Base-by-base conservation (phyloP, 202 grass and related monocot genomes). In the Carex arenaria region DNA sequence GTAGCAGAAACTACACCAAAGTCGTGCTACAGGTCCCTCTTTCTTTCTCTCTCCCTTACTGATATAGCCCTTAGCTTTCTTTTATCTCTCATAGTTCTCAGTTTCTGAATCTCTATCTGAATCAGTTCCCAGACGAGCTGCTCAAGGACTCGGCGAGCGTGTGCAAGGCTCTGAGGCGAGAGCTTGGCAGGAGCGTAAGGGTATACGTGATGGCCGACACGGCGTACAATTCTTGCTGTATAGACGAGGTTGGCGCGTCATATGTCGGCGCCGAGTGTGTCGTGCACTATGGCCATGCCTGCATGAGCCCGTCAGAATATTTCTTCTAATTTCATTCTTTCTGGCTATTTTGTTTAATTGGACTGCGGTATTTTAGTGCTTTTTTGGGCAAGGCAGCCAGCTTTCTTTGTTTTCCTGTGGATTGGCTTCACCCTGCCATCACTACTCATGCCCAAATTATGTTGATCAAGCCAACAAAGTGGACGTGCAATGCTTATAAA, bases 201-300 rank as follows among this genome's bases (percentile, higher is more conserved):
- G 60, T 98, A 82, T 98, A 90, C 57, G 93, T 98, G 20, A 88
- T 98, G 91, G 96, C 96, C 7, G 96, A 98, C 86, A 90, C 96
- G 34, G 88, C 91, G 17, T 98, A 95, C 68, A 94, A 94, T 43
- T 95, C 91, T 11, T 98, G 96, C 86, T 98, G 95, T 69, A 93
- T 95, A 30, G 95, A 98, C 3, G 93, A 98, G 89, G 85, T 98
- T 42, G 95, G 91, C 32, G 93, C 95, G 20, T 98, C 91, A 1
- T 83, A 95, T 84, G 86, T 98, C 55, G 91, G 90, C 5, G 95
- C 95, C 5, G 88, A 98, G 43, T 98, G 93, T 49, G 90, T 95
- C 49, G 86, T 95, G 55, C 96, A 98, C 78, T 95, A 98, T 54
- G 96, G 96, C 43, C 96, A 98, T 74, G 91, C 93, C 69, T 95